Conservation (phyloP, 1,284 basidiomycete genomes). For the Boletus smithii region DNA sequence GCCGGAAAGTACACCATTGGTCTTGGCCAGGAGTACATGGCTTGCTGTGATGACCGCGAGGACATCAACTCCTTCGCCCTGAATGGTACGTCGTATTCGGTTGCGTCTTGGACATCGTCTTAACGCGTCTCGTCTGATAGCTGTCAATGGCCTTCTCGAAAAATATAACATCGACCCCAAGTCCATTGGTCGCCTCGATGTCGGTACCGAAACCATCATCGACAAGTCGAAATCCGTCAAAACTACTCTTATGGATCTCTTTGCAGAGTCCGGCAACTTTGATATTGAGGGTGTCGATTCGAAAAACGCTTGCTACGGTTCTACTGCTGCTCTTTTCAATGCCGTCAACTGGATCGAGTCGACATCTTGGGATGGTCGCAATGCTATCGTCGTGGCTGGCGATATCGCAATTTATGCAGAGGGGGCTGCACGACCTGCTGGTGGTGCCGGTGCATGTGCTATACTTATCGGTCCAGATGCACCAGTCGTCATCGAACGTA, state of each 20-base stretch:
- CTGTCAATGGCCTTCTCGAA: conserved; percentile 82
- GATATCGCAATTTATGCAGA: conserved; percentile 99
- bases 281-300: conserved; percentile 99
- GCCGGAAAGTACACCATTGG: conserved; percentile 99
- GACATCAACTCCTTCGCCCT: conserved; percentile 98
- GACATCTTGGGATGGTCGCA: conserved; percentile 96
- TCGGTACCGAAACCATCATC: conserved; percentile 98
- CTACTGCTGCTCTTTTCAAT: conserved; percentile 97
- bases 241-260: conserved; percentile 98
- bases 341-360: conserved; percentile 97
- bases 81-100: conserved; percentile 62
- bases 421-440: conserved; percentile 91
- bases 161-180: conserved; percentile 97
- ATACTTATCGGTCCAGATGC: conserved; percentile 96
- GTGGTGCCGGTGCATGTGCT: conserved; percentile 94
- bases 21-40: conserved; percentile 97
- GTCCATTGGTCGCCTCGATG: conserved; percentile 95
- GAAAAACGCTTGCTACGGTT: conserved; percentile 99
- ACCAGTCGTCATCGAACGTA: conserved; percentile 92
- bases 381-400: conserved; percentile 95
- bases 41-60: conserved; percentile 94
- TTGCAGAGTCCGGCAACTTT: conserved; percentile 86
- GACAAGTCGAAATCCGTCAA: conserved; percentile 99
- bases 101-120: background rate
- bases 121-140: conserved; percentile 38